Evolutionary conservation across 1,284 basidiomycete genomes (phyloP).

Genomic region (Acaromyces ingoldii): DNA sequence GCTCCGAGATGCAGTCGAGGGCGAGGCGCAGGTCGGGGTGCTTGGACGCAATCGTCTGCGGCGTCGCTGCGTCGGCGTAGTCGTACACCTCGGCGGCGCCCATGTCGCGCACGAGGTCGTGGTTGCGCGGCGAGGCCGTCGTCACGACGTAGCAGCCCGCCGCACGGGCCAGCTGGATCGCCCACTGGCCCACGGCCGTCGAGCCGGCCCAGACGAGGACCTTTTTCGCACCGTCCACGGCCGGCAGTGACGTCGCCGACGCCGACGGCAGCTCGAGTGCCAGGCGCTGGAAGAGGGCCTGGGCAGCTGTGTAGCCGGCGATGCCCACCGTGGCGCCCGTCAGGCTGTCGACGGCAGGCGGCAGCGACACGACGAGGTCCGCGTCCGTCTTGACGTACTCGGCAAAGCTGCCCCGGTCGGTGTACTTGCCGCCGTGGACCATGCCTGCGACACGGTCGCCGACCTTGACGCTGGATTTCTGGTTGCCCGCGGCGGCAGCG

Average conservation of each 20-base stretch:
- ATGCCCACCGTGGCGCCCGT: constrained; percentile 34
- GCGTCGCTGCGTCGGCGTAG: constrained; percentile 54
- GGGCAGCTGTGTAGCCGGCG: constrained; percentile 38
- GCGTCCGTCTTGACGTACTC: constrained; percentile 48
- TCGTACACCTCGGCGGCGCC: constrained; percentile 52
- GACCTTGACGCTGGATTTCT: constrained; percentile 53
- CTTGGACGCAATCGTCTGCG: constrained; percentile 33
- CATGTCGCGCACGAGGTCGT: constrained; percentile 31
- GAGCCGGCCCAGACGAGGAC: constrained; percentile 59
- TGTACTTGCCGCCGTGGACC: constrained; percentile 54
- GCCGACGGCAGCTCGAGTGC: constrained; percentile 19
- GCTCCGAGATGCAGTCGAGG: constrained; percentile 43
- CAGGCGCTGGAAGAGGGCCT: constrained; percentile 35
- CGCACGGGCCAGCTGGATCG: constrained; percentile 49
- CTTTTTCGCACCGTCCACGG: constrained; percentile 22
- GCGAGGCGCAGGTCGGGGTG: constrained; percentile 41
- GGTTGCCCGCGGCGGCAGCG: constrained; percentile 8
- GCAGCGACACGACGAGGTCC: constrained; percentile 30
- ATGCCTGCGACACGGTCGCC: constrained; percentile 61
- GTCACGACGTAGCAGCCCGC: constrained; percentile 56
- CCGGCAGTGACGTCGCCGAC: constrained; percentile 16
- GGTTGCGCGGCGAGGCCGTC: constrained; percentile 53
- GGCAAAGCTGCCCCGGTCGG: constrained; percentile 49
- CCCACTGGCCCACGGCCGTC: constrained; percentile 57
- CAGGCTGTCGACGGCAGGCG: constrained; percentile 22